phyloP scores from a whole-genome alignment of 2,329 filamentous ascomycete genomes.

The Colletotrichum viniferum region DNA sequence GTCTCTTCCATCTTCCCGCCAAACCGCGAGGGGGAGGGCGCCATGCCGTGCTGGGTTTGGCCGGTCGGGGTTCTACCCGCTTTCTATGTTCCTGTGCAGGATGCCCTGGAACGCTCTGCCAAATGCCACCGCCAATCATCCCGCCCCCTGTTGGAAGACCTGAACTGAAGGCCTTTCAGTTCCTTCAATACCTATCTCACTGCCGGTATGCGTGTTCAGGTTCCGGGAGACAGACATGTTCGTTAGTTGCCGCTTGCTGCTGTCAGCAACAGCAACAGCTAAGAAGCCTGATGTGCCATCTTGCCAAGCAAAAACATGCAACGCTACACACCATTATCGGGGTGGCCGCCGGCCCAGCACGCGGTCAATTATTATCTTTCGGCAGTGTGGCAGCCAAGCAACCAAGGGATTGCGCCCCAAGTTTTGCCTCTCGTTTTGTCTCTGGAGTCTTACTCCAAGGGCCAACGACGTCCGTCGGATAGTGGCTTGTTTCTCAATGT shows the following conservation, averaged over 20 bases:
- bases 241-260: not conserved
- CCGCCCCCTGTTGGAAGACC: not conserved
- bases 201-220: not conserved
- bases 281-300: not conserved
- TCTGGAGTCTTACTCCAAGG: not conserved
- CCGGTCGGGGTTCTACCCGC: conserved; percentile 15
- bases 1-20: not conserved
- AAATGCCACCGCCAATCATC: conserved; percentile 6
- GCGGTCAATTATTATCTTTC: not conserved
- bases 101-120: not conserved
- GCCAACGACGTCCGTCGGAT: not conserved
- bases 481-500: not conserved
- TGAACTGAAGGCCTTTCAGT: not conserved
- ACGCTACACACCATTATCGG: conserved; percentile 10
- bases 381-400: not conserved
- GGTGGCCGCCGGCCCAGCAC: conserved; percentile 2
- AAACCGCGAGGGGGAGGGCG: not conserved
- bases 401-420: not conserved
- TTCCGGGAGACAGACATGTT: not conserved
- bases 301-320: not conserved
- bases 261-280: not conserved
- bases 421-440: not conserved
- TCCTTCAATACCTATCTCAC: not conserved
- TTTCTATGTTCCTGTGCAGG: conserved; percentile 14
- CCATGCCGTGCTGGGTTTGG: not conserved